These are phyloP conservation scores for Xerocomus cyaneibrunnescens DNA, from an alignment of 1,284 basidiomycete species.

Conservation along the genomic window DNA sequence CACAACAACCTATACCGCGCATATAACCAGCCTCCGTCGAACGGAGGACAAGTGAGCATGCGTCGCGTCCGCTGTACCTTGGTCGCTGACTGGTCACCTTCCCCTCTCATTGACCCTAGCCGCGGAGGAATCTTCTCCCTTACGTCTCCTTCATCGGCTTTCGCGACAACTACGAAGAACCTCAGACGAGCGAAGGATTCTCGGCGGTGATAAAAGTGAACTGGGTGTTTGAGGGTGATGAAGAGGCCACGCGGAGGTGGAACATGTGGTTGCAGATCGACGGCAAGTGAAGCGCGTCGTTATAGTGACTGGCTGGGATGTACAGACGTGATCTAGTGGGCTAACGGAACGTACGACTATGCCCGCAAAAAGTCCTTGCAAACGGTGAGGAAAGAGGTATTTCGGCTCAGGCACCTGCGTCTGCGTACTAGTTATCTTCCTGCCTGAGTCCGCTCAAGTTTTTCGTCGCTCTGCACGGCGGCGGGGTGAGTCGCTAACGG, in stretches of 20 bases:
- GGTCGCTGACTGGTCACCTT: conserved; percentile 4
- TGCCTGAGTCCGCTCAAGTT: conserved; percentile 56
- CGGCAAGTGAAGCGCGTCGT: conserved; percentile 43
- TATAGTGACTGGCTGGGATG: background rate
- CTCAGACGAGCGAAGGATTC: conserved; percentile 69
- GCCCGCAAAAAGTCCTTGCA: background rate
- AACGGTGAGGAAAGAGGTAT: background rate
- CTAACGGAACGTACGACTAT: background rate
- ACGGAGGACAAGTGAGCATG: conserved; percentile 39
- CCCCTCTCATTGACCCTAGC: conserved; percentile 32
- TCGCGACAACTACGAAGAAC: conserved; percentile 64
- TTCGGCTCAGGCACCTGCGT: background rate
- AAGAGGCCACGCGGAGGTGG: conserved; percentile 71
- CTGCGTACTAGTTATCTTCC: conserved; percentile 39
- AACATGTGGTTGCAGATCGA: conserved; percentile 76
- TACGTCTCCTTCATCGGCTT: conserved; percentile 64
- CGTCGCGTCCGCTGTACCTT: background rate
- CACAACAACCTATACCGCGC: conserved; percentile 90
- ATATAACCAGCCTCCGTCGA: conserved; percentile 51
- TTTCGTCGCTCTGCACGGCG: conserved; percentile 47
- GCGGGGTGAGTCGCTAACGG: conserved; percentile 9
- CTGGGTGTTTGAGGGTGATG: conserved; percentile 76
- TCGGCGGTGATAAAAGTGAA: conserved; percentile 72
- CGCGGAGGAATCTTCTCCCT: conserved; percentile 60
- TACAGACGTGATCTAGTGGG: conserved; percentile 12